Conservation (phyloP, 2,329 filamentous ascomycete species). For the Claviceps arundinis region DNA sequence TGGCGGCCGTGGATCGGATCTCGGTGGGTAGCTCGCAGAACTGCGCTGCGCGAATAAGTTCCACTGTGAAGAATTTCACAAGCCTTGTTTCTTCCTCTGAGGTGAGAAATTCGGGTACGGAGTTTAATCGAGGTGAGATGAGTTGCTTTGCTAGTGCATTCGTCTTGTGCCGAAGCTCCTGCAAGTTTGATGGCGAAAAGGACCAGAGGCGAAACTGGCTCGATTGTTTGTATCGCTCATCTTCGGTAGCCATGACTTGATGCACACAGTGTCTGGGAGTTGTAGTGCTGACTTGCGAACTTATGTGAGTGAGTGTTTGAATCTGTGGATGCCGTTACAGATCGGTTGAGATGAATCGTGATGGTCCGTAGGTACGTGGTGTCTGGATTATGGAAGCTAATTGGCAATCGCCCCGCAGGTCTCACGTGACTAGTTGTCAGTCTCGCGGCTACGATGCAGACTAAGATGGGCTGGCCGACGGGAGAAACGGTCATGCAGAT, state of each 20-base stretch:
- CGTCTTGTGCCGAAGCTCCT: slow-evolving; percentile 60
- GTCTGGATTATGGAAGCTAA: not conserved
- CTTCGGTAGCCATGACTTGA: slow-evolving; percentile 58
- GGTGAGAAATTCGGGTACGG: slow-evolving; percentile 64
- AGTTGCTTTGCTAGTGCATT: slow-evolving; percentile 57
- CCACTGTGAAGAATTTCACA: slow-evolving; percentile 60
- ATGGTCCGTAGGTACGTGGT: too few species aligned
- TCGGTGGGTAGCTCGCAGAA: slow-evolving; percentile 39
- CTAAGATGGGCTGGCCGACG: not conserved
- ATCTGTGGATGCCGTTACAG: not conserved
- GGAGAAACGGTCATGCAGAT: not conserved
- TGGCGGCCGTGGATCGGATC: slow-evolving; percentile 56
- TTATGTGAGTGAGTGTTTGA: not conserved
- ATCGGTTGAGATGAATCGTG: not conserved
- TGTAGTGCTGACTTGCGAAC: not conserved
- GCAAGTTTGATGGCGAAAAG: slow-evolving; percentile 62
- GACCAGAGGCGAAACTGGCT: slow-evolving; percentile 91
- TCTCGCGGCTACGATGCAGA: not conserved
- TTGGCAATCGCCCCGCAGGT: slow-evolving; percentile 3
- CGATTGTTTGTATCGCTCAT: slow-evolving; percentile 78
- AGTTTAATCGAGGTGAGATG: slow-evolving; percentile 44
- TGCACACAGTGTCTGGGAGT: not conserved
- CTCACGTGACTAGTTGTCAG: slow-evolving; percentile 2
- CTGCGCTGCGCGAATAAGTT: slow-evolving; percentile 42
- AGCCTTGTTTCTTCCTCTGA: slow-evolving; percentile 72